phyloP scores from a whole-genome alignment of 441 rosid species.

The Adansonia rubrostipa region DNA sequence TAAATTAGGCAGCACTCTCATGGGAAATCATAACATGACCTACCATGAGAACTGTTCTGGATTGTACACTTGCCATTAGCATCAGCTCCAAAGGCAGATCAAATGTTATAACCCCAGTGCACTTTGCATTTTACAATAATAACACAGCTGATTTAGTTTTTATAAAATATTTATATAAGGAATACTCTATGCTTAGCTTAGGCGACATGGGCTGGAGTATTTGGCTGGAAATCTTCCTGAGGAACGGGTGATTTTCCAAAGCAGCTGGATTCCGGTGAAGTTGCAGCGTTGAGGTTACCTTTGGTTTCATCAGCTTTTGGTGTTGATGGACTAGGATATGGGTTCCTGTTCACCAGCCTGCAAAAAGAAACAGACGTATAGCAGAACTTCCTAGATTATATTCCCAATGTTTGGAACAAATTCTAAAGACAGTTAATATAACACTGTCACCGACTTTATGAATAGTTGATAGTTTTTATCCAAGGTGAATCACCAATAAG shows the following conservation, averaged over 20 bases:
- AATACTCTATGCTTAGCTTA: slow-evolving; percentile 26
- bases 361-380: slow-evolving; percentile 12
- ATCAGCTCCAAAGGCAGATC: slow-evolving; percentile 24
- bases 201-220: slow-evolving; percentile 37
- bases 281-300: slow-evolving; percentile 35
- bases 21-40: background rate
- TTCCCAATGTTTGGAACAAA: too few species aligned
- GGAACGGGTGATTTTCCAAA: slow-evolving; percentile 40
- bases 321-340: slow-evolving; percentile 52
- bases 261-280: slow-evolving; percentile 36
- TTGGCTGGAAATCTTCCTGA: slow-evolving; percentile 34
- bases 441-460: too few species aligned
- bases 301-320: slow-evolving; percentile 43
- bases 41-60: slow-evolving; percentile 12
- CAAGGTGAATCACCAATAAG: too few species aligned
- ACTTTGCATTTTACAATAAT: background rate
- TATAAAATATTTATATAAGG: background rate
- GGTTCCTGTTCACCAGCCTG: slow-evolving; percentile 79
- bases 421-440: too few species aligned
- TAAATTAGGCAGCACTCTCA: too few species aligned
- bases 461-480: too few species aligned
- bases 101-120: slow-evolving; percentile 16
- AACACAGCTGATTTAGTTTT: slow-evolving; percentile 19
- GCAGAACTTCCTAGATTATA: background rate
- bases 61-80: slow-evolving; percentile 19